Conservation (phyloP, 805 yeast genomes). For the Vanderwaltozyma yarrowii region DNA sequence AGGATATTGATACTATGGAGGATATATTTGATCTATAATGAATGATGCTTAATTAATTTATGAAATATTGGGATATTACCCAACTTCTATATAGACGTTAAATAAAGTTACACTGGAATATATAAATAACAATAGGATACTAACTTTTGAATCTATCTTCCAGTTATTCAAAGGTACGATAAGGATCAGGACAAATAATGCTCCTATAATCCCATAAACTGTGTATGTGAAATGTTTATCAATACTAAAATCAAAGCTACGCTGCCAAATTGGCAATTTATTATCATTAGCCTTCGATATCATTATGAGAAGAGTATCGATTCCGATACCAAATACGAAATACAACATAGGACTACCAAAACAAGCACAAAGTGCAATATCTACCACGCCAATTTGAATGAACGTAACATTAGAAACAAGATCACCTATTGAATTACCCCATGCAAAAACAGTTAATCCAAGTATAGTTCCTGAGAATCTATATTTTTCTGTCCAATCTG, state of each 20-base stretch:
- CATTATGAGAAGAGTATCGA: slow-evolving; percentile 49
- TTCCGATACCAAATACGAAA: slow-evolving; percentile 68
- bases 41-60: too few relatives aligned
- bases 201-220: slow-evolving; percentile 31
- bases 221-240: slow-evolving; percentile 32
- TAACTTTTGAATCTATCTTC: slow-evolving; percentile 35
- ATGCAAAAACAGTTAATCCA: slow-evolving; percentile 81
- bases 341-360: slow-evolving; percentile 87
- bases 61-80: too few relatives aligned
- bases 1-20: slow-evolving; percentile 18
- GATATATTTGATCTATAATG: slow-evolving; percentile 4
- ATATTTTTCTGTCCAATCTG: slow-evolving; percentile 48
- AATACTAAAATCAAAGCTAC: slow-evolving; percentile 29
- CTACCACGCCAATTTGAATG: slow-evolving; percentile 70
- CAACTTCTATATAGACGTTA: slow-evolving; percentile 8
- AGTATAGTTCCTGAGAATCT: slow-evolving; percentile 65
- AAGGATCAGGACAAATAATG: slow-evolving; percentile 31
- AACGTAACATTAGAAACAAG: slow-evolving; percentile 73
- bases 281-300: slow-evolving; percentile 1
- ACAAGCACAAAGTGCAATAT: slow-evolving; percentile 92
- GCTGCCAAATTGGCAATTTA: neutral
- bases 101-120: slow-evolving; percentile 12
- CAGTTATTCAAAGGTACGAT: slow-evolving; percentile 38
- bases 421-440: slow-evolving; percentile 91
- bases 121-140: slow-evolving; percentile 20